phyloP scores from a whole-genome alignment of 176 grass and related monocot species.

The Oryza meyeriana region DNA sequence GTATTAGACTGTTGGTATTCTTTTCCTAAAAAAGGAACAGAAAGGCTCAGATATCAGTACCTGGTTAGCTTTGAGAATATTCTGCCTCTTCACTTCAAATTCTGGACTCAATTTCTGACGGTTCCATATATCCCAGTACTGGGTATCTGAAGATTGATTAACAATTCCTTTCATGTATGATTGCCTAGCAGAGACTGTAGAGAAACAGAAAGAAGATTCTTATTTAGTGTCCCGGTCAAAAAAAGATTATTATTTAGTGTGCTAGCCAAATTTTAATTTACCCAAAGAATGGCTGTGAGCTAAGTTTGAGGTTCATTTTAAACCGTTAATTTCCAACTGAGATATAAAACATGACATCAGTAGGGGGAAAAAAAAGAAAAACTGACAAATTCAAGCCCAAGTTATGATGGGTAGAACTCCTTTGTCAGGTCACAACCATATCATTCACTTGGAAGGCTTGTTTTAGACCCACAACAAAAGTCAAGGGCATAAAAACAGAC shows the following conservation, averaged over 20 bases:
- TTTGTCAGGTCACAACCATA: neutral
- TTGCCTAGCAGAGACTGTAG: conserved; percentile 85
- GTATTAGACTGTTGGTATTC: conserved; percentile 9
- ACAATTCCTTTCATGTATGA: conserved; percentile 91
- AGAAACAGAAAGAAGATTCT: conserved; percentile 31
- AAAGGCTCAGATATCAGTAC: conserved; percentile 27
- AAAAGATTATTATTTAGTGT: conserved; percentile 6
- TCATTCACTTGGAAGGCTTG: neutral
- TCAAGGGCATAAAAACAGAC: neutral
- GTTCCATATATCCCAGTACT: conserved; percentile 97
- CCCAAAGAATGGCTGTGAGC: neutral
- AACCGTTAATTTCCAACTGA: neutral
- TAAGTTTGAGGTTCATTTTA: neutral
- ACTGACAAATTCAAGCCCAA: neutral
- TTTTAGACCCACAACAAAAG: neutral
- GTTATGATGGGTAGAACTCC: neutral
- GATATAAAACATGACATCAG: neutral
- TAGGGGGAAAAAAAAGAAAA: neutral
- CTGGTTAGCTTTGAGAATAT: conserved; percentile 89
- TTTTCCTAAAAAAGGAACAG: neutral
- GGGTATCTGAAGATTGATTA: conserved; percentile 73
- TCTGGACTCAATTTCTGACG: conserved; percentile 87
- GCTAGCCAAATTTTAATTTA: neutral
- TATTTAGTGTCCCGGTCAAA: conserved; percentile 9
- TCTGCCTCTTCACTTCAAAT: conserved; percentile 84